phyloP scores from a whole-genome alignment of 768 basidiomycete genomes.

The Podaxis sp. region DNA sequence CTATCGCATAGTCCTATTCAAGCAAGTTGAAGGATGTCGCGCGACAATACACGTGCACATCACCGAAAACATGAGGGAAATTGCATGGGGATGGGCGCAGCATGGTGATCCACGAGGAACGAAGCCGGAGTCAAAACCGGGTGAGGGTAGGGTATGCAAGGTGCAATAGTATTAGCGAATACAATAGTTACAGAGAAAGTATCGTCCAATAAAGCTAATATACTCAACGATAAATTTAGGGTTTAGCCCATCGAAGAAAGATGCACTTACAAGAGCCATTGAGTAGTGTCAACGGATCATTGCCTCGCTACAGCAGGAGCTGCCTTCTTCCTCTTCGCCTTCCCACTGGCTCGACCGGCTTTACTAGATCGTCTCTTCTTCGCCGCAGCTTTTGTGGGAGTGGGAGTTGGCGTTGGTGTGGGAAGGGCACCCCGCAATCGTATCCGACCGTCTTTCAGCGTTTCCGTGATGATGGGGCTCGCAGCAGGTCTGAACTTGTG shows the following conservation, averaged over 20 bases:
- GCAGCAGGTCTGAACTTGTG: constrained; percentile 22
- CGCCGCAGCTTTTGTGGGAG: constrained; percentile 4
- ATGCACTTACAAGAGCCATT: not conserved
- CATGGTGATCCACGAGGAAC: constrained; percentile 2
- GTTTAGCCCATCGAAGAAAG: not conserved
- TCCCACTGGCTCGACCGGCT: constrained; percentile 2
- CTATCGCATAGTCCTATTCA: not conserved
- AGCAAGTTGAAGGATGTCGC: not conserved
- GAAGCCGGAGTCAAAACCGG: not conserved
- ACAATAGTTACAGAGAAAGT: not conserved
- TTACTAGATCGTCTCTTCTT: constrained; percentile 13
- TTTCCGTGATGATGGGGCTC: constrained; percentile 23
- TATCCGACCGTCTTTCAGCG: constrained; percentile 19
- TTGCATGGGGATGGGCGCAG: not conserved
- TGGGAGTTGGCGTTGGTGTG: constrained; percentile 16
- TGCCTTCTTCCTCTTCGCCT: constrained; percentile 9
- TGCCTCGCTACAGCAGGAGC: not conserved
- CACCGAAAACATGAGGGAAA: not conserved
- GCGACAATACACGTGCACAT: constrained; percentile 3
- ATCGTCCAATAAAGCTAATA: not conserved
- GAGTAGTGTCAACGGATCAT: not conserved
- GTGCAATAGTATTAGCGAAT: constrained; percentile 3
- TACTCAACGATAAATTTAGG: not conserved
- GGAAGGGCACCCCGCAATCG: constrained; percentile 18
- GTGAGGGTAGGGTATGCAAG: not conserved